phyloP scores from a whole-genome alignment of 2,329 filamentous ascomycete species.

The Albifimbria verrucaria region DNA sequence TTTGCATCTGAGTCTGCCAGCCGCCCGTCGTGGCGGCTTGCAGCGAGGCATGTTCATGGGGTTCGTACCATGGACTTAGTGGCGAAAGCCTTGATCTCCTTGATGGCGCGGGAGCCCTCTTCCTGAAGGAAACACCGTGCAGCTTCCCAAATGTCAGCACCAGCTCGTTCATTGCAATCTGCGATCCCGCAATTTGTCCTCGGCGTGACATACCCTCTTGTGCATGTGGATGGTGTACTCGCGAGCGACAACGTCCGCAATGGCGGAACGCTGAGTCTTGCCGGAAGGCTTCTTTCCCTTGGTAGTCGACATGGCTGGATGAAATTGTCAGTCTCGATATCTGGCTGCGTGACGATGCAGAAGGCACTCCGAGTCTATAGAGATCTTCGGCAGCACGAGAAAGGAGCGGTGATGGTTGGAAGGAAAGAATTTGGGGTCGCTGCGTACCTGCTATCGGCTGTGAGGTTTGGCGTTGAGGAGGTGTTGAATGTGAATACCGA shows the following conservation, averaged over 20 bases:
- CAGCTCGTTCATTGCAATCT: constrained; percentile 1
- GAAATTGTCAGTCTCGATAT: constrained; percentile 21
- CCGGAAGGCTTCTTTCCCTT: constrained; percentile 34
- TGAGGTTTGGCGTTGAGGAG: constrained; percentile 35
- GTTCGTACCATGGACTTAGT: constrained; percentile 87
- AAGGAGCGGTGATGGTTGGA: not conserved
- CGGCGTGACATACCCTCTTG: constrained; percentile 64
- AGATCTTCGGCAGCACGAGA: not conserved
- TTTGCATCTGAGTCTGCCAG: constrained; percentile 2
- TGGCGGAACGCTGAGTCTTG: constrained; percentile 75
- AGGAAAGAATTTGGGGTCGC: constrained; percentile 14
- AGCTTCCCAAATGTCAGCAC: constrained; percentile 53
- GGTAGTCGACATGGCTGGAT: constrained; percentile 39
- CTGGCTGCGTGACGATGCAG: constrained; percentile 13
- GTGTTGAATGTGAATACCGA: constrained; percentile 27
- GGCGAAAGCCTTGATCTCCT: constrained; percentile 98
- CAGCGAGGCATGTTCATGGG: constrained; percentile 7
- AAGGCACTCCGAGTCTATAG: constrained; percentile 5
- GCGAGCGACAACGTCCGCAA: constrained; percentile 97
- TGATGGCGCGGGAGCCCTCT: constrained; percentile 98
- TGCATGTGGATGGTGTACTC: constrained; percentile 99
- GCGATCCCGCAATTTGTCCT: constrained; percentile 8
- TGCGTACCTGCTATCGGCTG: constrained; percentile 41
- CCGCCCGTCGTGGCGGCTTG: constrained; percentile 4
- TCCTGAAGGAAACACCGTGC: constrained; percentile 98